Conservation (phyloP, 2,329 filamentous ascomycete genomes). For the Gnomoniopsis smithogilvyi region DNA sequence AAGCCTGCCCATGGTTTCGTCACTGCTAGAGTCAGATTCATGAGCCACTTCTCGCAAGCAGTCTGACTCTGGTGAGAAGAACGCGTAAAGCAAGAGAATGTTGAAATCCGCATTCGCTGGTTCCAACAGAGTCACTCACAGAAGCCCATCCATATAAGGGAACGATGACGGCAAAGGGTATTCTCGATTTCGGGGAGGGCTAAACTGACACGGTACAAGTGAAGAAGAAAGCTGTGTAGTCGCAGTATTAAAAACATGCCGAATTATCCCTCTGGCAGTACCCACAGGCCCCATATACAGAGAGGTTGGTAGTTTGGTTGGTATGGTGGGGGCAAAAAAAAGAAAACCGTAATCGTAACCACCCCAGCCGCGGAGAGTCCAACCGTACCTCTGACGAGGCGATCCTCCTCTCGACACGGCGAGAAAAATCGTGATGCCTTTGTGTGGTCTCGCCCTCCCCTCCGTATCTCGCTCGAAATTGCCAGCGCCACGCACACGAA, state of each 20-base stretch:
- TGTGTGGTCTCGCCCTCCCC: neutral
- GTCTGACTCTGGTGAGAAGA: too few relatives aligned
- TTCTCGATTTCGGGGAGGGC: conserved; percentile 17
- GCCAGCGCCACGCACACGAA: neutral
- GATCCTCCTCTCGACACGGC: conserved; percentile 2
- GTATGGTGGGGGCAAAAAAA: conserved; percentile 19
- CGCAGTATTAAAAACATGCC: conserved; percentile 20
- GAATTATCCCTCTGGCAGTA: conserved; percentile 18
- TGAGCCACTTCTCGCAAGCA: too few relatives aligned
- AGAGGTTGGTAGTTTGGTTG: conserved; percentile 10
- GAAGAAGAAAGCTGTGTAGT: conserved; percentile 16
- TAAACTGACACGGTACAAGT: conserved; percentile 18
- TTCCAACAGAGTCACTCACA: neutral
- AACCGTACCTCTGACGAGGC: neutral
- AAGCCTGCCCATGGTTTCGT: too few relatives aligned
- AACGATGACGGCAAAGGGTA: conserved; percentile 1
- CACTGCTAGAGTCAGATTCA: too few relatives aligned
- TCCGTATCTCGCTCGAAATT: neutral
- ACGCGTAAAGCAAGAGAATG: too few relatives aligned
- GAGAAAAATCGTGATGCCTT: conserved; percentile 9
- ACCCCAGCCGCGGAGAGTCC: conserved; percentile 5
- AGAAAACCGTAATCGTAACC: conserved; percentile 24
- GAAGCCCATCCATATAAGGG: neutral
- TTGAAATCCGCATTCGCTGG: neutral
- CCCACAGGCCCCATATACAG: conserved; percentile 15